Evolutionary conservation across 176 grass and related monocot species (phyloP).

Genomic region (Raddia distichophylla): DNA sequence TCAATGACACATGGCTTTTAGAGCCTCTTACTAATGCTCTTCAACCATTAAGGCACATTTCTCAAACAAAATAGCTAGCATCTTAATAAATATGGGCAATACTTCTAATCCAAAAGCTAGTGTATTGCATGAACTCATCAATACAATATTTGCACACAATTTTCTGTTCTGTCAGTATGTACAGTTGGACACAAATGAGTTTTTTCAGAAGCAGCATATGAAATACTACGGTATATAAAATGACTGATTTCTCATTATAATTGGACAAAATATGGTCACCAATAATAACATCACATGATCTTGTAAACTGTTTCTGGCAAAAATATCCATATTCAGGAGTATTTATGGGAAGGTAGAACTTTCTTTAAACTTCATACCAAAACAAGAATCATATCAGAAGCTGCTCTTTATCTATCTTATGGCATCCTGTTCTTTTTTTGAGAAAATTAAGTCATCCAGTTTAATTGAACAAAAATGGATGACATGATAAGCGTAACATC

Average conservation of each 20-base stretch:
- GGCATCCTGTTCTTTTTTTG: neutral
- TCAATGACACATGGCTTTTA: neutral
- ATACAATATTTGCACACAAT: neutral
- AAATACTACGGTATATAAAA: neutral
- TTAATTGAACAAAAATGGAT: neutral
- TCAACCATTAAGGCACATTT: neutral
- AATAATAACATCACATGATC: neutral
- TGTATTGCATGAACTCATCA: neutral
- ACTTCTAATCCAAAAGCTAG: neutral
- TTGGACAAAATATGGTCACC: neutral
- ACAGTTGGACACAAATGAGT: neutral
- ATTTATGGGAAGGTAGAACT: too few species aligned
- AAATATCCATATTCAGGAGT: neutral
- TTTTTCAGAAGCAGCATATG: neutral
- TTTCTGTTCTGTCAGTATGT: neutral
- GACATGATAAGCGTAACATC: neutral
- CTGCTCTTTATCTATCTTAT: neutral
- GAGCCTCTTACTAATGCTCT: neutral
- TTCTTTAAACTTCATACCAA: too few species aligned
- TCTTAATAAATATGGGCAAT: neutral
- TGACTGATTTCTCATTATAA: neutral
- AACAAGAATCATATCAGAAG: neutral
- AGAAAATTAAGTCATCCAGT: neutral
- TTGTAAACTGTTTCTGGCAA: neutral
- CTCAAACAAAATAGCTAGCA: neutral